Evolutionary conservation across 306 rosid species (phyloP).

Genomic region (Quercus alba): DNA sequence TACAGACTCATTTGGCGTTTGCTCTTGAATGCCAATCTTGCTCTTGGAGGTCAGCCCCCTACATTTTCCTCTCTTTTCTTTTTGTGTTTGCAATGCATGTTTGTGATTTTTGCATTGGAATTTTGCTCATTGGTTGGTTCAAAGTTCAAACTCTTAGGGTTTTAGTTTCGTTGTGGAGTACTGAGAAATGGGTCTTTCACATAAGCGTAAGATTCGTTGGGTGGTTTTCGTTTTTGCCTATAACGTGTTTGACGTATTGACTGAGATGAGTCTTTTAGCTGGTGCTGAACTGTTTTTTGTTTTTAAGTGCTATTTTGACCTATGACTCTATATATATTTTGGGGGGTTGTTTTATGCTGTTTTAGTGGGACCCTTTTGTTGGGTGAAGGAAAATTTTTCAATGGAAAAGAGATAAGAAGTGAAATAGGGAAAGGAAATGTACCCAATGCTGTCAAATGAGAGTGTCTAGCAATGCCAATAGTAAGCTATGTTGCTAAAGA

Average conservation of each 20-base stretch:
- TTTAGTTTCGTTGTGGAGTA: background rate
- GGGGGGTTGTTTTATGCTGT: background rate
- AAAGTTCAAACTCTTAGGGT: background rate
- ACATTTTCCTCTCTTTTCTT: background rate
- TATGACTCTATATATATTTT: background rate
- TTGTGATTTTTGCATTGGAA: background rate
- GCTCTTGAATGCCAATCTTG: conserved; percentile 71
- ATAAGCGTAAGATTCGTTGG: background rate
- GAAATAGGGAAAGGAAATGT: background rate
- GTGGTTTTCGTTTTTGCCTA: conserved; percentile 9
- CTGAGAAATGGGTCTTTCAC: background rate
- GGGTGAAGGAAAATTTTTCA: background rate
- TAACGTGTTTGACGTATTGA: conserved; percentile 47
- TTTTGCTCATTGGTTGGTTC: background rate
- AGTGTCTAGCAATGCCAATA: background rate
- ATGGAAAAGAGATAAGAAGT: background rate
- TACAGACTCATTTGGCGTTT: conserved; percentile 74
- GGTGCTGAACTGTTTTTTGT: background rate
- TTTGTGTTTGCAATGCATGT: background rate
- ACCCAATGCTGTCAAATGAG: background rate
- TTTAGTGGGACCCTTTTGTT: background rate
- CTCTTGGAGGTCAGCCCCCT: conserved; percentile 59
- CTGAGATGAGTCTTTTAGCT: background rate
- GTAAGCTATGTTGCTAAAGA: background rate
- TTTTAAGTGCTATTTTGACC: background rate